Evolutionary conservation across 805 yeast genomes (phyloP).

Genomic region (Debaryomyces prosopidis): DNA sequence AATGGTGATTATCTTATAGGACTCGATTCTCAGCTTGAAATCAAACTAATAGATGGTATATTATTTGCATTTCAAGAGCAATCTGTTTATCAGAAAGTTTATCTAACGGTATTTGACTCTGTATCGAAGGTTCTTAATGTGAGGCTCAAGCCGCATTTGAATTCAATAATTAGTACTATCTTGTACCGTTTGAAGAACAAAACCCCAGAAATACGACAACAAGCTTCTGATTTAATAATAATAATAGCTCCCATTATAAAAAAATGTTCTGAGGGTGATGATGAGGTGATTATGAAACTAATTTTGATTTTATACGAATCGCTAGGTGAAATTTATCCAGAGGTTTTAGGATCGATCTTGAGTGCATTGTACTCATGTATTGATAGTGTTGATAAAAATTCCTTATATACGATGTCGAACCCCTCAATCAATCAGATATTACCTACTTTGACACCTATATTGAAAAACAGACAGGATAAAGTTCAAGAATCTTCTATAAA

Average conservation of each 20-base stretch:
- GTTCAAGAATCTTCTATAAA: constrained; percentile 84
- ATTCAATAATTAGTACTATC: constrained; percentile 69
- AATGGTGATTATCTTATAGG: constrained; percentile 43
- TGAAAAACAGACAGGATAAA: constrained; percentile 84
- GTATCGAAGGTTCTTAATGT: constrained; percentile 61
- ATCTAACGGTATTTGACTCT: constrained; percentile 64
- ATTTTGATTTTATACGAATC: constrained; percentile 83
- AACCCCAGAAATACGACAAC: constrained; percentile 71
- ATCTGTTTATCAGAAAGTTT: constrained; percentile 50
- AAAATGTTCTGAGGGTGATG: constrained; percentile 55
- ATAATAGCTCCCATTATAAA: constrained; percentile 66
- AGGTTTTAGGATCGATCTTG: constrained; percentile 83
- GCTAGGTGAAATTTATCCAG: constrained; percentile 92
- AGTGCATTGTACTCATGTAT: constrained; percentile 69
- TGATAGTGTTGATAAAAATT: constrained; percentile 54
- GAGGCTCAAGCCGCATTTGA: constrained; percentile 69
- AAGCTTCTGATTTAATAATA: constrained; percentile 76
- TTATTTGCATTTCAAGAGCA: constrained; percentile 82
- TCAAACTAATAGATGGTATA: constrained; percentile 75
- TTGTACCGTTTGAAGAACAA: constrained; percentile 74
- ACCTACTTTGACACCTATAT: constrained; percentile 88
- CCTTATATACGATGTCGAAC: constrained; percentile 48
- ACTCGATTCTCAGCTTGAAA: constrained; percentile 61
- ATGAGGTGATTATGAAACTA: constrained; percentile 61
- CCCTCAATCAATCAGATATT: constrained; percentile 83